Base-by-base conservation (phyloP, 441 rosid species). In the Mallotus japonicus region DNA sequence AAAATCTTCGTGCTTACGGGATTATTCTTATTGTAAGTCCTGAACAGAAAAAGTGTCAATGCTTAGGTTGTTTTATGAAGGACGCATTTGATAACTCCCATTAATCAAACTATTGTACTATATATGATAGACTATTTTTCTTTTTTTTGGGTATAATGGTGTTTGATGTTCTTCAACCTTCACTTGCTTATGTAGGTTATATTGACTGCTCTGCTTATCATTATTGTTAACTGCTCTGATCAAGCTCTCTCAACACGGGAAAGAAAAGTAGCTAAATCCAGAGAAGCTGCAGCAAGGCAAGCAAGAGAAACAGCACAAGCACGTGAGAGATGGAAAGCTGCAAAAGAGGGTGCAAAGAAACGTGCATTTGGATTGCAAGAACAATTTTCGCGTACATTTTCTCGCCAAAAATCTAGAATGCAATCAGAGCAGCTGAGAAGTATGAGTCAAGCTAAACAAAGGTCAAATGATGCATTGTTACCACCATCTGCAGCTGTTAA, bases 181-280 rank as follows among this genome's bases (percentile, higher is more conserved):
- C 59, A 22, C 50, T 76, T 81, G 54, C 77, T 73, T 64, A n/a
- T 86, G 86, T 80, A 93, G 99, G 91, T 73, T 78, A 87, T 85
- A 44, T 73, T 89, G 68, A 82, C 77, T 75, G 85, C 89, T 72
- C 68, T 89, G 50, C 88, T 95, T 53, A 87, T 95, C 57, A 87
- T 93, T 78, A 87, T 95, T 75, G 91, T 92, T 82, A 91, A 93
- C 78, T 95, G 98, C 80, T 93, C 96, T 12, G 99, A 90, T 69
- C 99, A 91, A 89, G 92, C 91, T 79, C 80, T 95, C 46, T 80
- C 87, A 28, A 88, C 90, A 15, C 83, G 98, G 75, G 97, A 91
- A 80, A 88, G 84, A 74, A 82, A 86, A 73, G 86, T 84, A 46
- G 91, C 97, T 5, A 89, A 90, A 75, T 83, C 90, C 62, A 87